Evolutionary conservation across 2,329 filamentous ascomycete genomes (phyloP).

Genomic region (Dothideomycetes sp.): DNA sequence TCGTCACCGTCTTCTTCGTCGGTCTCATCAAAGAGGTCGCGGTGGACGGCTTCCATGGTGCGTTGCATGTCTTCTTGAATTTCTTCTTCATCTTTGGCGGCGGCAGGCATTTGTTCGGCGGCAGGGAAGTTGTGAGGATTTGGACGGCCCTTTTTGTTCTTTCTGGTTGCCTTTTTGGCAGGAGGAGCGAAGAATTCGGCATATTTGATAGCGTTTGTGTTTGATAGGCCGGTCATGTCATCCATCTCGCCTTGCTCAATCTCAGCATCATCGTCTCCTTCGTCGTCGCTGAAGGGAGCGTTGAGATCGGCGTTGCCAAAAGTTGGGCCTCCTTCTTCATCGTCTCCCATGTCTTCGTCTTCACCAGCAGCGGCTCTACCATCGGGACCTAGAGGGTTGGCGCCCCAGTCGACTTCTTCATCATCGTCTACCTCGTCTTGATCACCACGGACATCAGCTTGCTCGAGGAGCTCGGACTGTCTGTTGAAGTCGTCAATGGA

Average conservation of each 20-base stretch:
- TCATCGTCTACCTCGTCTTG: constrained; percentile 47
- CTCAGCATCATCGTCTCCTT: constrained; percentile 40
- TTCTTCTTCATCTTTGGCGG: constrained; percentile 31
- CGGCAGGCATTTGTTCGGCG: constrained; percentile 25
- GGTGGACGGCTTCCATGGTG: constrained; percentile 75
- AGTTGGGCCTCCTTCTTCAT: constrained; percentile 67
- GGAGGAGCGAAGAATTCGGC: constrained; percentile 89
- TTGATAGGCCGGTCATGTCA: constrained; percentile 45
- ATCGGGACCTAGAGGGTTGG: constrained; percentile 51
- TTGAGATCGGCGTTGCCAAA: constrained; percentile 72
- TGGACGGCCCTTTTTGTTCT: constrained; percentile 44
- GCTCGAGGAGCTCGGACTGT: constrained; percentile 80
- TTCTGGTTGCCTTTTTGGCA: constrained; percentile 52
- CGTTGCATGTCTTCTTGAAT: constrained; percentile 52
- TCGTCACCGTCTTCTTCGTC: constrained; percentile 46
- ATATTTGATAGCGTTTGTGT: constrained; percentile 84
- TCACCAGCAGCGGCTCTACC: constrained; percentile 21
- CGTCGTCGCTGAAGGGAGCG: constrained; percentile 56
- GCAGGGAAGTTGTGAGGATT: constrained; percentile 41
- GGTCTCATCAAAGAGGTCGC: constrained; percentile 81
- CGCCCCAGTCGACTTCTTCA: constrained; percentile 81
- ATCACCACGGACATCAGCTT: constrained; percentile 69
- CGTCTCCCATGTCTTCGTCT: constrained; percentile 32
- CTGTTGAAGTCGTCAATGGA: constrained; percentile 96
- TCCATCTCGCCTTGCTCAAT: constrained; percentile 45